phyloP scores from a whole-genome alignment of 306 rosid genomes.

The Vigna radiata region DNA sequence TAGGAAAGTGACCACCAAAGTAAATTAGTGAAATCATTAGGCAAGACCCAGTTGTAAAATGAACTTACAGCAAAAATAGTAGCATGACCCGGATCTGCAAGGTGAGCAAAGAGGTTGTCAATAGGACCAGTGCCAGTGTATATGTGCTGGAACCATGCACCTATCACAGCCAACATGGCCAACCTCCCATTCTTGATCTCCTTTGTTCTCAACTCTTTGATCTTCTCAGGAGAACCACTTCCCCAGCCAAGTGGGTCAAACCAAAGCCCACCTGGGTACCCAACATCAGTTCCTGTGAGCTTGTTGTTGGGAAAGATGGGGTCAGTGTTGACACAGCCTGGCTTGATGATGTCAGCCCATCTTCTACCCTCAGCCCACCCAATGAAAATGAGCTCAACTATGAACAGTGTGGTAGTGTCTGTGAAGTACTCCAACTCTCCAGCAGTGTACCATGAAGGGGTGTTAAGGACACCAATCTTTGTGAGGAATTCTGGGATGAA shows the following conservation, averaged over 20 bases:
- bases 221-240: constrained; percentile 42
- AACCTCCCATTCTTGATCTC: constrained; percentile 49
- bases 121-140: constrained; percentile 67
- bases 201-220: constrained; percentile 47
- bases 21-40: neutral
- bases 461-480: constrained; percentile 44
- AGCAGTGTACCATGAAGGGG: constrained; percentile 45
- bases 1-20: neutral
- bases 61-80: constrained; percentile 55
- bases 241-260: constrained; percentile 47
- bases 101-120: constrained; percentile 83
- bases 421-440: constrained; percentile 47
- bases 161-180: constrained; percentile 53
- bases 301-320: constrained; percentile 46
- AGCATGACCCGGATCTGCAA: constrained; percentile 85
- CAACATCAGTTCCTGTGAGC: constrained; percentile 48
- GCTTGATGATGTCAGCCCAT: constrained; percentile 46
- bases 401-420: constrained; percentile 42
- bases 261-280: constrained; percentile 50
- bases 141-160: constrained; percentile 48
- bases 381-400: constrained; percentile 39
- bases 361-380: constrained; percentile 50
- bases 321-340: constrained; percentile 46
- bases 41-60: constrained; percentile 10
- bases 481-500: constrained; percentile 47